phyloP scores from a whole-genome alignment of 2,329 filamentous ascomycete species.

The Diaporthe citriasiana region DNA sequence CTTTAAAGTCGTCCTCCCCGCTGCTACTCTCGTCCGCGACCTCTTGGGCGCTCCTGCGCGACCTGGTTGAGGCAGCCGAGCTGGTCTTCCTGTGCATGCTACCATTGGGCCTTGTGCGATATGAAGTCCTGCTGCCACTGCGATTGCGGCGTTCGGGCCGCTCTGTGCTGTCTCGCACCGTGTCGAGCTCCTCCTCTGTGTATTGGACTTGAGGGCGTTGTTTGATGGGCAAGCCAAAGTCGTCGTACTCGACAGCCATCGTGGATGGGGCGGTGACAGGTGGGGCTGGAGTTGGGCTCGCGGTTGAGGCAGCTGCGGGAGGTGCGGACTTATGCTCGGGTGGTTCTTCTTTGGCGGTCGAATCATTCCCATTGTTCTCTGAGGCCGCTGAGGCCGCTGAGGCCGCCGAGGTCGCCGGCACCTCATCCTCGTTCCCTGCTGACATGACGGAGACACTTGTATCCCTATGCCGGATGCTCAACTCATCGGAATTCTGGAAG shows the following conservation, averaged over 20 bases:
- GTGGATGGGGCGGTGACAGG: conserved; percentile 8
- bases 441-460: conserved; percentile 27
- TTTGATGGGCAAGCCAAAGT: conserved; percentile 78
- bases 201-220: conserved; percentile 55
- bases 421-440: conserved; percentile 26
- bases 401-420: conserved; percentile 17
- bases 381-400: conserved; percentile 21
- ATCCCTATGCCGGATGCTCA: conserved; percentile 18
- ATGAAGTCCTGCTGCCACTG: conserved; percentile 37
- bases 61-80: conserved; percentile 41
- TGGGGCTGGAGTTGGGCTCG: not conserved
- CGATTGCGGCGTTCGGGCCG: conserved; percentile 27
- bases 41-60: conserved; percentile 38
- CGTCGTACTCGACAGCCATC: conserved; percentile 67
- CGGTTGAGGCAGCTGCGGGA: not conserved
- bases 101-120: conserved; percentile 3
- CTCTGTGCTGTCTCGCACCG: conserved; percentile 29
- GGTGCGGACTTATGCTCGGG: not conserved
- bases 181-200: conserved; percentile 43
- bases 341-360: conserved; percentile 16
- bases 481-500: conserved; percentile 16
- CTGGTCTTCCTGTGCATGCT: conserved; percentile 19
- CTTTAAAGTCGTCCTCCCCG: conserved; percentile 48
- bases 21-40: conserved; percentile 46
- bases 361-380: conserved; percentile 13